Percentiles rank a stretch among this genome's conserved stretches.
phyloP scores from a whole-genome alignment of 2,329 filamentous ascomycete species.

The Chaetomium sp. region DNA sequence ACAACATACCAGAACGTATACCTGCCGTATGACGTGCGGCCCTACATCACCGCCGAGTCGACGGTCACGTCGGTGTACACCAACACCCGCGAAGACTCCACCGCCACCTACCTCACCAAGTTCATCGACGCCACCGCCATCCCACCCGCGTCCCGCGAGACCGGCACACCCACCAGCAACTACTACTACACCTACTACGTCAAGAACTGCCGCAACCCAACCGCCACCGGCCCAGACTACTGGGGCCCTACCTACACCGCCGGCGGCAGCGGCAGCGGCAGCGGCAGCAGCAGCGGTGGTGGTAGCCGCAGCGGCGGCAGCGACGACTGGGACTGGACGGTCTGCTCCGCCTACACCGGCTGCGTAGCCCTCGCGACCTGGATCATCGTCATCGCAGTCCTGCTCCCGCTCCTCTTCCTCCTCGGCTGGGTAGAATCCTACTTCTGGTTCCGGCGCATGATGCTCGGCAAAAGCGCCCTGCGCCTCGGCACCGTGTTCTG shows the following conservation, averaged over 20 bases:
- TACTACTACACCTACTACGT: conserved; percentile 12
- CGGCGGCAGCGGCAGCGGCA: background rate
- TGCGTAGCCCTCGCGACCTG: conserved; percentile 10
- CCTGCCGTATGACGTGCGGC: conserved; percentile 16
- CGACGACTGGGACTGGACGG: background rate
- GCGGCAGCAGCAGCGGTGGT: background rate
- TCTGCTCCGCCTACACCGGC: conserved; percentile 9
- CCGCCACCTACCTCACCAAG: background rate
- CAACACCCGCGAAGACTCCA: background rate
- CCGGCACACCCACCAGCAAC: background rate
- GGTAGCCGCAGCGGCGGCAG: background rate
- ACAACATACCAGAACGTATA: conserved; percentile 12
- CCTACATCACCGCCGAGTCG: conserved; percentile 4
- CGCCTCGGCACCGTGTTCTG: conserved; percentile 28
- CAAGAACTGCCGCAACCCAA: conserved; percentile 12
- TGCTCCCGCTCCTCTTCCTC: conserved; percentile 27
- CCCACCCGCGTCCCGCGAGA: background rate
- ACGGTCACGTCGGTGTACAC: conserved; percentile 5
- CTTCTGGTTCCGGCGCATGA: conserved; percentile 29
- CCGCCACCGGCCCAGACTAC: background rate
- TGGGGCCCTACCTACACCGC: background rate
- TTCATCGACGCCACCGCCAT: conserved; percentile 3
- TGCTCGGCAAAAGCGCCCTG: conserved; percentile 26
- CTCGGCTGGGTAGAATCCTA: conserved; percentile 28
- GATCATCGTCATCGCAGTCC: conserved; percentile 23